Evolutionary conservation across 768 basidiomycete species (phyloP).

Genomic region (Collybia nuda): DNA sequence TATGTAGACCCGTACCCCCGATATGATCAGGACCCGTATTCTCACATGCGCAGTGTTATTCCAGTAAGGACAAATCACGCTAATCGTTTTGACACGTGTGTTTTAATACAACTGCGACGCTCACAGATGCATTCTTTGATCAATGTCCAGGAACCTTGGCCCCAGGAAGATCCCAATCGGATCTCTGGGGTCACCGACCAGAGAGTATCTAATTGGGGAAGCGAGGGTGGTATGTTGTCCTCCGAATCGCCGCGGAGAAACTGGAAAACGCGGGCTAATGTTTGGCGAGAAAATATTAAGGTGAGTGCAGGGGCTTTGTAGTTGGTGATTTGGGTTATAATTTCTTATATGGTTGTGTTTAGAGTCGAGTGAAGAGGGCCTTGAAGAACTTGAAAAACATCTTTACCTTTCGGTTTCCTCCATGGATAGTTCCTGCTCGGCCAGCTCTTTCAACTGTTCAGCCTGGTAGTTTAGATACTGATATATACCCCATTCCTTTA

Average conservation of each 20-base stretch:
- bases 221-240: not conserved
- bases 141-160: not conserved
- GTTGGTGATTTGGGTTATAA: too few relatives aligned
- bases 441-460: too few relatives aligned
- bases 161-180: not conserved
- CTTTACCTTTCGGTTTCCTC: not conserved
- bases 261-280: not conserved
- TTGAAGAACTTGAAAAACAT: not conserved
- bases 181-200: not conserved
- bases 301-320: not conserved
- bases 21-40: not conserved
- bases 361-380: not conserved
- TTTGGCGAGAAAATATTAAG: not conserved
- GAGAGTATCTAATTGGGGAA: not conserved
- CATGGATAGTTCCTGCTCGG: too few relatives aligned
- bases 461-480: too few relatives aligned
- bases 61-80: not conserved
- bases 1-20: not conserved
- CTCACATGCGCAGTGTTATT: conserved; percentile 6
- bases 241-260: too few relatives aligned
- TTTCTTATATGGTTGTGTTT: not conserved
- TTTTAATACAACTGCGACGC: not conserved
- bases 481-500: too few relatives aligned
- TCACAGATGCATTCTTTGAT: conserved; percentile 1
- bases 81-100: too few relatives aligned